A percentile compares a stretch with the other conserved stretches of the same genome.
These are phyloP conservation scores for Taxillus chinensis DNA, from an alignment of 164 flowering plant genomes.

Conservation along the genomic window DNA sequence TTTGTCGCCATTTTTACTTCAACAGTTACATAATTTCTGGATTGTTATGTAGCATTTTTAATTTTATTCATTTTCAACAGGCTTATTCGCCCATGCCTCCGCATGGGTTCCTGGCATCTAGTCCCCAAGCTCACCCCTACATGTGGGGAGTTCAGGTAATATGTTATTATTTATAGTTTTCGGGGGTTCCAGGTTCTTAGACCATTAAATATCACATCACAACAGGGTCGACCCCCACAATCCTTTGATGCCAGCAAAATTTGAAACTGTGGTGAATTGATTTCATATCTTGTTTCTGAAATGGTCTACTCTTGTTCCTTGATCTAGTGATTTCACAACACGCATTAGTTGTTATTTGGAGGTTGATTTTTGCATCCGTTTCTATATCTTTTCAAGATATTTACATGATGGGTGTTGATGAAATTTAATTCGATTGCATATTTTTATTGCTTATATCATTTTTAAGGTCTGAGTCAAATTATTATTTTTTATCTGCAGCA, in stretches of 20 bases:
- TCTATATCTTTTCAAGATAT: too few relatives aligned
- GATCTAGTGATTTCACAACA: too few relatives aligned
- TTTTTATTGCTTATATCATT: too few relatives aligned
- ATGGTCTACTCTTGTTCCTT: too few relatives aligned
- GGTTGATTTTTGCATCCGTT: too few relatives aligned
- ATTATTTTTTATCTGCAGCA: constrained; percentile 37
- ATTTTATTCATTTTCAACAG: constrained; percentile 25
- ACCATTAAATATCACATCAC: background rate
- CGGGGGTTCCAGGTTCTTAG: background rate
- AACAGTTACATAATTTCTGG: background rate
- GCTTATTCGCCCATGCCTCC: constrained; percentile 90
- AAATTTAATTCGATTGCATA: too few relatives aligned
- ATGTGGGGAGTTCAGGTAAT: constrained; percentile 98
- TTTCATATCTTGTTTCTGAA: too few relatives aligned
- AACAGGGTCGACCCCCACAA: background rate
- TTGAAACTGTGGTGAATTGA: too few relatives aligned
- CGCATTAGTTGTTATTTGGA: too few relatives aligned
- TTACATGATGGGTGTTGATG: too few relatives aligned
- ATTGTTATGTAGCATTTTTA: background rate
- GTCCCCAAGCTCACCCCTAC: constrained; percentile 91
- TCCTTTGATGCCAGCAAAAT: too few relatives aligned
- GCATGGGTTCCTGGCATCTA: constrained; percentile 77
- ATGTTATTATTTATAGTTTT: background rate
- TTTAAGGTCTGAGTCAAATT: too few relatives aligned
- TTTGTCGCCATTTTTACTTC: background rate